phyloP scores from a whole-genome alignment of 148 eudicot genomes.

The Rhododendron henanense region DNA sequence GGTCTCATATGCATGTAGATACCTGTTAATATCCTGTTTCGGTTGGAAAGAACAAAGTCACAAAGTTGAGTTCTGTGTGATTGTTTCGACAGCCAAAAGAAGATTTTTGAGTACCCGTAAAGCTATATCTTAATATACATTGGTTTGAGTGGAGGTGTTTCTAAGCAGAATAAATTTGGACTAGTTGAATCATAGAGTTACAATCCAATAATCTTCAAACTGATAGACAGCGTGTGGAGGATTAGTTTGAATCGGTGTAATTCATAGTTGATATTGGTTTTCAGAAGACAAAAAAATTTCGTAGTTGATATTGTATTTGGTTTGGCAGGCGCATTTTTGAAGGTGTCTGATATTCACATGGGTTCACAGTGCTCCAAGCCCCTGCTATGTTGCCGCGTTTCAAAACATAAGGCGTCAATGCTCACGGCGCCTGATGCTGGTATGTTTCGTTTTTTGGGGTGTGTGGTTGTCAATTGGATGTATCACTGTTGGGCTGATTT shows the following conservation, averaged over 20 bases:
- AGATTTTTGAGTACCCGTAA: not conserved
- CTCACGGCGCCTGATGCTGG: conserved; percentile 45
- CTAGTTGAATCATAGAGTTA: not conserved
- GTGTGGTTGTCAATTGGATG: not conserved
- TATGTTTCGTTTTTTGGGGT: not conserved
- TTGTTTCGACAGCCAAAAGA: not conserved
- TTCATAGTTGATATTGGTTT: not conserved
- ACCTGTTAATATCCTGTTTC: not conserved
- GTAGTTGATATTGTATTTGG: not conserved
- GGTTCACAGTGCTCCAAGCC: conserved; percentile 62
- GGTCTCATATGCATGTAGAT: not conserved
- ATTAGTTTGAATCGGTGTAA: not conserved
- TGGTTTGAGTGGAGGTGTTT: not conserved
- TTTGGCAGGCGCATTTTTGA: not conserved
- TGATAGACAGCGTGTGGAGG: not conserved
- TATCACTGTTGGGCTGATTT: not conserved
- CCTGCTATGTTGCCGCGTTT: conserved; percentile 49
- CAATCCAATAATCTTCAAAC: not conserved
- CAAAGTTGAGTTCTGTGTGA: not conserved
- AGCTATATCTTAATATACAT: not conserved
- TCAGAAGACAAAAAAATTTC: not conserved
- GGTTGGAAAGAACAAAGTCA: not conserved
- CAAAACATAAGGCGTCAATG: conserved; percentile 42
- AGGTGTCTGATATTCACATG: conserved; percentile 25
- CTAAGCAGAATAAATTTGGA: not conserved